Percentiles rank a stretch among this genome's conserved stretches.
phyloP scores from a whole-genome alignment of 164 flowering plant genomes.

The Piper longum region DNA sequence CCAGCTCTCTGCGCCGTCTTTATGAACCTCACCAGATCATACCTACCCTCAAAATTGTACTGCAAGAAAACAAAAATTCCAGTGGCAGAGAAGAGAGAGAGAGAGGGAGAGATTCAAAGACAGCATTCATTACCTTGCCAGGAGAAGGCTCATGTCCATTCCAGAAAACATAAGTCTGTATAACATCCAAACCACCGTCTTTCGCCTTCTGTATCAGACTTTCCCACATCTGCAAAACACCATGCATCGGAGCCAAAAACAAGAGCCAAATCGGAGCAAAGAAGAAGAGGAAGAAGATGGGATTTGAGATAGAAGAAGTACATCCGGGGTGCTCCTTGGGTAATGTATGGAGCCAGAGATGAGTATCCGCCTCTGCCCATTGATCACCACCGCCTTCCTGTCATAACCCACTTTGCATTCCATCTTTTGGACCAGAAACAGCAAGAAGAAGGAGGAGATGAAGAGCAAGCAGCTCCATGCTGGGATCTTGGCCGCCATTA shows the following conservation, averaged over 20 bases:
- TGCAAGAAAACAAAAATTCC: background rate
- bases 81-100: background rate
- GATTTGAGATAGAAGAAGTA: slow-evolving; percentile 1
- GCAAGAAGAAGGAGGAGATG: slow-evolving; percentile 1
- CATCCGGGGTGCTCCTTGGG: slow-evolving; percentile 14
- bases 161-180: slow-evolving; percentile 50
- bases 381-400: slow-evolving; percentile 10
- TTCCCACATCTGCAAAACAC: slow-evolving; percentile 14
- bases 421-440: slow-evolving; percentile 2
- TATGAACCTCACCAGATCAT: slow-evolving; percentile 55
- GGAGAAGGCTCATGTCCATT: slow-evolving; percentile 64
- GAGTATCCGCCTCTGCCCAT: slow-evolving; percentile 14
- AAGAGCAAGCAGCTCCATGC: background rate
- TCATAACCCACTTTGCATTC: slow-evolving; percentile 10
- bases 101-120: background rate
- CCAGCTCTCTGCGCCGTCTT: slow-evolving; percentile 51
- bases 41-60: slow-evolving; percentile 51
- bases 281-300: background rate
- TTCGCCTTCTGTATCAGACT: slow-evolving; percentile 15
- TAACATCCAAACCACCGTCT: slow-evolving; percentile 14
- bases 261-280: background rate
- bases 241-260: background rate
- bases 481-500: slow-evolving; percentile 2
- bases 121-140: slow-evolving; percentile 32
- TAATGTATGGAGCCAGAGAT: slow-evolving; percentile 15